Evolutionary conservation across 345 rosid genomes (phyloP).

Genomic region (Populus tremula): DNA sequence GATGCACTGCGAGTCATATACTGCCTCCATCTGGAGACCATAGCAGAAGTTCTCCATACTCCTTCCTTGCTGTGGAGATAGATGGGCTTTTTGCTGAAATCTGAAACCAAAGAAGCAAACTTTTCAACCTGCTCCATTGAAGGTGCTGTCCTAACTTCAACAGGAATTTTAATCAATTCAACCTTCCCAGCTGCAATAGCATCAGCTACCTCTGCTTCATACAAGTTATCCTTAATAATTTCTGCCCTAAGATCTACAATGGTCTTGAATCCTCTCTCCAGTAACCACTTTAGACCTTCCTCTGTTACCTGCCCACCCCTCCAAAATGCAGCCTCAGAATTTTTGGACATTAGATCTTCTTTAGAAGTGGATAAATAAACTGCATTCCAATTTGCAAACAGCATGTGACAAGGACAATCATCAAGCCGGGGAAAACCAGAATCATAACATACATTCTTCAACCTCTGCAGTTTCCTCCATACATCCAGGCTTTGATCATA

Average conservation of each 20-base stretch:
- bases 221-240: conserved; percentile 70
- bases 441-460: conserved; percentile 90
- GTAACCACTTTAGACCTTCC: conserved; percentile 81
- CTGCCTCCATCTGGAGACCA: conserved; percentile 97
- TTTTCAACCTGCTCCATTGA: conserved; percentile 84
- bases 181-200: conserved; percentile 60
- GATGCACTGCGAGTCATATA: conserved; percentile 56
- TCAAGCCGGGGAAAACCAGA: conserved; percentile 75
- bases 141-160: conserved; percentile 81
- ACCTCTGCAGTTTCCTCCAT: conserved; percentile 90
- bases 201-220: conserved; percentile 58
- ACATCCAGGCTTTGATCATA: conserved; percentile 63
- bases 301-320: conserved; percentile 88
- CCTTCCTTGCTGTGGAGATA: conserved; percentile 97
- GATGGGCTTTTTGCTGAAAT: conserved; percentile 68
- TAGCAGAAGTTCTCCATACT: conserved; percentile 77
- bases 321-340: conserved; percentile 79
- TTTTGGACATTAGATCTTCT: conserved; percentile 44
- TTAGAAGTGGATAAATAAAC: conserved; percentile 56
- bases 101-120: conserved; percentile 78
- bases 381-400: conserved; percentile 82
- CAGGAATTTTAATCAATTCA: conserved; percentile 66
- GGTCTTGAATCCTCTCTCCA: conserved; percentile 72
- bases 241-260: conserved; percentile 88
- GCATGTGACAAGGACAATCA: conserved; percentile 60